Evolutionary conservation across 306 rosid species (phyloP), one percentile per base, ranked within the genome.

Genomic region (Vigna mungo): DNA sequence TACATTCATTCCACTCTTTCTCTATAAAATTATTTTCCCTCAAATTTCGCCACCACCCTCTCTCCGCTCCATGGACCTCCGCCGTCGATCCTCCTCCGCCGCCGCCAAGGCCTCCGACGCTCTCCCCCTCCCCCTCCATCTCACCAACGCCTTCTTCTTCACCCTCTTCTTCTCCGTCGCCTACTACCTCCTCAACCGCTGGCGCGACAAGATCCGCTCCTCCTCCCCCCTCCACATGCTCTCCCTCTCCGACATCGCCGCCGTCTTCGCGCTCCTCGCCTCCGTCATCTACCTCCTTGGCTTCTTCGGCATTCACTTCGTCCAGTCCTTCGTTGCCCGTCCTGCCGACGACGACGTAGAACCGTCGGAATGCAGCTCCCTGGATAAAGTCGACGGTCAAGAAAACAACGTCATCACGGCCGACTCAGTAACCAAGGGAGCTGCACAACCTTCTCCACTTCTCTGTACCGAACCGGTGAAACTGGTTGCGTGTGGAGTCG

Each of bases 251-350:
- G 91, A 88, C 65, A 56, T 88, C 44, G 84, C 80, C 59, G 89
- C 91, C 77, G 81, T 85, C 63, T 78, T 85, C 8, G 80, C 89
- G 13, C 86, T 88, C 52, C 68, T 88, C 39, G 89, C 91, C 15
- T 88, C 91, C 52, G 78, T 88, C 78, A 83, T 88, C 36, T 88
- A 88, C 84, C 87, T 88, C 48, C 91, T 88, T 3, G 86, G 91
- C 1, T 88, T 88, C 63, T 88, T 88, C 58, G 89, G 89, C 73
- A 88, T 85, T 71, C 81, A 88, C 64, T 88, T 82, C 44, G 91
- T 88, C 15, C 89, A 88, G 63, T 85, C 89, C 39, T 87, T 87
- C 68, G 59, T 80, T 2, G 8, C 17, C 32, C 87, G 87, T 7
- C 52, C 87, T 4, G 41, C 41, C 9, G 41, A 36, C 9, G 71